Conservation (phyloP, 2,329 filamentous ascomycete genomes). For the Chrysosporium keratinophilum region DNA sequence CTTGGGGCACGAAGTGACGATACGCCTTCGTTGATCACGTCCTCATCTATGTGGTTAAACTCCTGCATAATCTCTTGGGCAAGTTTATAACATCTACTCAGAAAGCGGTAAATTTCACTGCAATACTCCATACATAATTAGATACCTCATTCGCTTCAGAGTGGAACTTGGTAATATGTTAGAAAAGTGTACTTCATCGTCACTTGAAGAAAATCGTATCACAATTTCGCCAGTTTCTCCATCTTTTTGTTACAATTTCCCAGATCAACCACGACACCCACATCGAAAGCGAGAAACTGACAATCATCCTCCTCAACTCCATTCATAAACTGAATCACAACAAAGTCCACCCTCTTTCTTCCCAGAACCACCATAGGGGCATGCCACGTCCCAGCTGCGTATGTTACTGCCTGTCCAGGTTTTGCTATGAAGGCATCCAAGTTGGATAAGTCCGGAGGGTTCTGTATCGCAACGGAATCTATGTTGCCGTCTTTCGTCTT, state of each 20-base stretch:
- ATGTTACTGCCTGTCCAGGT: slow-evolving; percentile 76
- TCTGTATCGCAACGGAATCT: slow-evolving; percentile 26
- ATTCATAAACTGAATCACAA: slow-evolving; percentile 82
- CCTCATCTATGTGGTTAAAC: too few relatives aligned
- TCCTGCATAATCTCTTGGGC: too few relatives aligned
- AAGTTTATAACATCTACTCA: too few relatives aligned
- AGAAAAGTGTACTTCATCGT: background rate
- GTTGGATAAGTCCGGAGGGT: slow-evolving; percentile 59
- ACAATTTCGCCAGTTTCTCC: background rate
- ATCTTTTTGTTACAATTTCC: background rate
- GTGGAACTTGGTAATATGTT: too few relatives aligned
- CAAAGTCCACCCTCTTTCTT: slow-evolving; percentile 61
- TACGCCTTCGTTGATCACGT: too few relatives aligned
- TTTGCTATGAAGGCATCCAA: slow-evolving; percentile 69
- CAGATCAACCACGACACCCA: background rate
- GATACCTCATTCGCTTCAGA: too few relatives aligned
- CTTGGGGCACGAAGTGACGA: too few relatives aligned
- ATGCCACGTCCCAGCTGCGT: slow-evolving; percentile 87
- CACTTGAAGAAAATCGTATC: background rate
- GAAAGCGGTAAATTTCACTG: too few relatives aligned
- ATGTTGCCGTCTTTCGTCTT: slow-evolving; percentile 8
- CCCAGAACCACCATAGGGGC: slow-evolving; percentile 90
- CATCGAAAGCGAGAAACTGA: slow-evolving; percentile 56
- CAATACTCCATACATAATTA: too few relatives aligned
- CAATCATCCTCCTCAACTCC: slow-evolving; percentile 76